Evolutionary conservation across 495 filamentous ascomycete genomes (phyloP), one percentile per base, ranked within the genome.

Genomic region (Lindgomyces ingoldianus): DNA sequence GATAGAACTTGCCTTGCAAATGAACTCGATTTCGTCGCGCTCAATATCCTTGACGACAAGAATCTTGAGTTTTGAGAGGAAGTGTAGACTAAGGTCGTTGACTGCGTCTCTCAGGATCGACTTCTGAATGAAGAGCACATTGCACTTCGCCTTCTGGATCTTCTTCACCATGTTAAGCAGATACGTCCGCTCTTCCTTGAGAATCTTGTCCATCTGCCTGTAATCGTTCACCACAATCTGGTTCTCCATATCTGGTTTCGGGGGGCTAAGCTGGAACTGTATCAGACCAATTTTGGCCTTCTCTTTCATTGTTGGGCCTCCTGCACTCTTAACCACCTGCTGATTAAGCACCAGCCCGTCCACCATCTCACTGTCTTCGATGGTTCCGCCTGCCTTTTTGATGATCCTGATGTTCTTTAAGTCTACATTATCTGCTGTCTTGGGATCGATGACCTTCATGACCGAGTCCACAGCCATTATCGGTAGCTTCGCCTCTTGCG

Each of bases 211-310:
- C 94, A 98, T 98, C 77, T 98, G 94, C 62, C 94, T 84, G 83
- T 98, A 98, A 81, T 98, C 94, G 77, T 98, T 98, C 49, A 98
- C 94, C 9, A 95, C 88, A 68, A 98, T 96, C 76, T 94, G 91
- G 79, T 98, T 98, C 77, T 98, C 94, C 94, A 98, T 98, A 78
- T 98, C 94, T 66, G 94, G 94, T 80, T 98, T 98, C 0, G 94
- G 94, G 4, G 94, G 93, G 75, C 91, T 96, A 59, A 98, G 86
- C 74, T 98, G 94, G 84, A 98, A 98, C 75, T 98, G 94, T 69
- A 98, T 97, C 57, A 98, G 81, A 42, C 91, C 94, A 79, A 98
- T 98, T 80, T 79, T 87, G 48, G 94, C 95, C 83, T 97, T 98
- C 80, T 98, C 94, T 82, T 97, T 93, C 74, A 93, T 84, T 67